A percentile compares a stretch with the other conserved stretches of the same genome.
Conservation (phyloP, 495 filamentous ascomycete species). For the Rhypophila decipiens region DNA sequence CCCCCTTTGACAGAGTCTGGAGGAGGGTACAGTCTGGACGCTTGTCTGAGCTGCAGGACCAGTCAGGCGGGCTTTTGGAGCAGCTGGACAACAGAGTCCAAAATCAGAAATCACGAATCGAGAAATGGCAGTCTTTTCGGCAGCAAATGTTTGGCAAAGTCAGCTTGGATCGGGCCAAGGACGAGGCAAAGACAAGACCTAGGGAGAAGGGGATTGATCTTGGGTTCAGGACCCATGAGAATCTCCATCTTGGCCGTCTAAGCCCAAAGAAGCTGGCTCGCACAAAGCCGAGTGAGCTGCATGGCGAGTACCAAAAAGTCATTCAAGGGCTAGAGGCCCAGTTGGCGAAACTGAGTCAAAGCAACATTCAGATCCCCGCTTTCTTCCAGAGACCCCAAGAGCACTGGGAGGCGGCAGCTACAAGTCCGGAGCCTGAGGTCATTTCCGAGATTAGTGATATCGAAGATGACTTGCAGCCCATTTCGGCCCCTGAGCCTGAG, state of each 20-base stretch:
- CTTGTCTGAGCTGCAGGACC: slow-evolving; percentile 43
- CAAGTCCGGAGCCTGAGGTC: slow-evolving; percentile 18
- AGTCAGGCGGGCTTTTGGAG: slow-evolving; percentile 44
- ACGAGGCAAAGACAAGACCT: slow-evolving; percentile 11
- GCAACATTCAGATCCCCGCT: slow-evolving; percentile 2
- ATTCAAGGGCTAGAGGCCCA: slow-evolving; percentile 35
- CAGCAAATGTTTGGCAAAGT: slow-evolving; percentile 36
- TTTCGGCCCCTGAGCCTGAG: slow-evolving; percentile 7
- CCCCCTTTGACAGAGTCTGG: slow-evolving; percentile 64
- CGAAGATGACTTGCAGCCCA: slow-evolving; percentile 26
- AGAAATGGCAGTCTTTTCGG: slow-evolving; percentile 67
- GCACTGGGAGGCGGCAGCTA: neutral
- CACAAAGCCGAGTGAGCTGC: slow-evolving; percentile 10
- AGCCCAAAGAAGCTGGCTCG: slow-evolving; percentile 21
- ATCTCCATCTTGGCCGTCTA: slow-evolving; percentile 22
- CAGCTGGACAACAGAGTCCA: slow-evolving; percentile 57
- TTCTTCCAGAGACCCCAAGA: slow-evolving; percentile 21
- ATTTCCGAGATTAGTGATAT: slow-evolving; percentile 42
- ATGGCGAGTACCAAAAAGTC: slow-evolving; percentile 39
- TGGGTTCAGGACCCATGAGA: slow-evolving; percentile 43
- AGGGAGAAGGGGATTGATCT: slow-evolving; percentile 39
- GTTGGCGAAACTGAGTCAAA: slow-evolving; percentile 23
- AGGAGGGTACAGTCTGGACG: slow-evolving; percentile 48
- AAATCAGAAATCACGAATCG: slow-evolving; percentile 56
- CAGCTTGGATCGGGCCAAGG: slow-evolving; percentile 13